Base-by-base conservation (phyloP, 805 yeast genomes). In the Yarrowia sp. region DNA sequence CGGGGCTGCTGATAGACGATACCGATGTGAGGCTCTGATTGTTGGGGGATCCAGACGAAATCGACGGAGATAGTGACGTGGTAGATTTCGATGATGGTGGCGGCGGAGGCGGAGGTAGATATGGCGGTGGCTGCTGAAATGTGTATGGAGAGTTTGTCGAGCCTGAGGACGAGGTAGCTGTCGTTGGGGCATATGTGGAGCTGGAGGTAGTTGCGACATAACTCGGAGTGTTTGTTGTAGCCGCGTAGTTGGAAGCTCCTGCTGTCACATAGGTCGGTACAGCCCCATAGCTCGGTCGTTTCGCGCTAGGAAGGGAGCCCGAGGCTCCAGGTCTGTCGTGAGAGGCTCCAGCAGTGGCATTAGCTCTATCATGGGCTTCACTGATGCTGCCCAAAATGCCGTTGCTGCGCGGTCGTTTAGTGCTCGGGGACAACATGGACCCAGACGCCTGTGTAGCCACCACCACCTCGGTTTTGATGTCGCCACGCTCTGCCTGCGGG, bases 1-100 rank as follows among this genome's bases (percentile, higher is more conserved):
- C 52, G 52, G 52, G 52, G 14, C 52, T 46, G 52, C 52, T 46
- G 36, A 46, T 46, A 12, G 54, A 48, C n/a, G 54, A 48, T 26
- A 17, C 38, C 6, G 54, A 48, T 8, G 54, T 32, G 38, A 32
- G 38, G 54, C 38, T 30, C 54, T 30, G 38, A 14, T 19, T 32
- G 54, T 32, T 32, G 24, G 54, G 28, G 10, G 54, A 48, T 11
- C 16, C 38, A 16, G 54, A 48, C n/a, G 54, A 32, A 7, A 48
- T 32, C 10, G 54, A 48, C 6, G 54, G 54, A 2, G 54, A 48
- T 5, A 48, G 38, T 3, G 38, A 30, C 2, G 54, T 32, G 3
- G 54, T 14, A 2, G 54, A 48, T 48, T 48, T 48, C 17, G 54
- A 24, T n/a, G 40, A 16, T 22, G 49, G 30, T 8, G 49, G 49